Evolutionary conservation across 768 basidiomycete species (phyloP), one percentile per base, ranked within the genome.

Genomic region (Mycena sanguinolenta): DNA sequence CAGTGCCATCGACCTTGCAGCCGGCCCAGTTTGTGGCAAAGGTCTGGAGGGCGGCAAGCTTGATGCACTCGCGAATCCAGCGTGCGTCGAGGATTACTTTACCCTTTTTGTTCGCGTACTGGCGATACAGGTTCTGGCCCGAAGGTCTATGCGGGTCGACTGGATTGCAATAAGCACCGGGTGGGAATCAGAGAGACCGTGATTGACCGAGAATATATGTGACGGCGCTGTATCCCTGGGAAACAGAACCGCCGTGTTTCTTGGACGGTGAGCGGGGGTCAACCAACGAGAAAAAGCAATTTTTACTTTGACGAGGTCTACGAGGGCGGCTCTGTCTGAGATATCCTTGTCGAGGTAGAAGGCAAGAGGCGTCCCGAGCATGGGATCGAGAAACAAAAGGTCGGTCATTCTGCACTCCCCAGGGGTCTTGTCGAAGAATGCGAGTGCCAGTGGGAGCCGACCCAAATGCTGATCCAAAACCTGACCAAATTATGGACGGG

Each of bases 281-380:
- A 7, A 9, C 4, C n/a, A 30, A n/a, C 19, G 27, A n/a, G 14
- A 39, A 4, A n/a, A 21, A 7, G 49, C 36, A 27, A n/a, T n/a
- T n/a, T n/a, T n/a, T 77, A 94, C 95, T 52, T 84, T 83, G 75
- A 95, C 87, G 65, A 93, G 82, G 54, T 90, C 88, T 38, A 88
- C 85, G 61, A 96, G 82, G 62, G 79, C 73, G 21, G 92, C 89
- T 75, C 88, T 89, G 81, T 94, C 90, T 25, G 87, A 84, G 25
- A 95, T 92, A 65, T 95, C 93, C 74, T 93, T 92, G 75, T 94
- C 92, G 75, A 96, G 85, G 81, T 92, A 96, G 70, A 95, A 85
- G 27, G 86, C 81, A 60, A 95, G 86, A 2, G 93, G 90, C 1
- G 85, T 89, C 75, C 95, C 95, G 79, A 94, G 87, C 88, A 93